Evolutionary conservation across 1,139 yeast genomes (phyloP).

Genomic region (Pichia norvegensis): DNA sequence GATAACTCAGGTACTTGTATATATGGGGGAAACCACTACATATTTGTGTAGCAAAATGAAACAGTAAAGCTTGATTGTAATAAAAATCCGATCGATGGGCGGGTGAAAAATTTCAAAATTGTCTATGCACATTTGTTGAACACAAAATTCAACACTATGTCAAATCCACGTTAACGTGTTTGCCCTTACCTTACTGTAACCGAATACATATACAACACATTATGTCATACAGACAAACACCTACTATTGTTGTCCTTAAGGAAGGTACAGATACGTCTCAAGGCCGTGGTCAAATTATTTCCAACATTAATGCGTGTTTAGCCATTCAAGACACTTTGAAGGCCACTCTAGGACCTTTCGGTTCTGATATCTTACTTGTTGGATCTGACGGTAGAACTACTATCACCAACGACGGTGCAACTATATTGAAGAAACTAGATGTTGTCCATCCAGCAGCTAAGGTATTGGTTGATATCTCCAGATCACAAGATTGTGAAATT

Average conservation of each 20-base stretch:
- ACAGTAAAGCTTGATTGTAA: no score
- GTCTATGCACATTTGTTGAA: background rate
- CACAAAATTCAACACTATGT: no score
- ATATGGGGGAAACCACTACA: no score
- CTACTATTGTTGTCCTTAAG: slow-evolving; percentile 92
- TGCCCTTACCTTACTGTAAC: background rate
- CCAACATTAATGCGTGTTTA: slow-evolving; percentile 91
- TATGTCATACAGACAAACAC: slow-evolving; percentile 91
- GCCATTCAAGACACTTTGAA: slow-evolving; percentile 94
- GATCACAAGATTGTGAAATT: slow-evolving; percentile 97
- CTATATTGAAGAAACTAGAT: slow-evolving; percentile 82
- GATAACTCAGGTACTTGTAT: background rate
- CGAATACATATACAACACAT: background rate
- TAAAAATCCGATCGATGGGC: background rate
- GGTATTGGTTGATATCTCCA: slow-evolving; percentile 86
- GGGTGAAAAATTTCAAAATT: background rate
- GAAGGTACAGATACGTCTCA: slow-evolving; percentile 98
- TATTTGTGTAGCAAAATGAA: no score
- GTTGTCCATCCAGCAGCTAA: slow-evolving; percentile 98
- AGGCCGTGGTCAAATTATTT: slow-evolving; percentile 91
- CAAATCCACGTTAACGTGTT: background rate
- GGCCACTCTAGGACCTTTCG: slow-evolving; percentile 95
- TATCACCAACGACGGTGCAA: slow-evolving; percentile 96
- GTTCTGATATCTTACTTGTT: slow-evolving; percentile 89
- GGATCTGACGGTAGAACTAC: slow-evolving; percentile 81